These are phyloP conservation scores for Allium cepa DNA, from an alignment of 106 monocot species.

Conservation along the genomic window DNA sequence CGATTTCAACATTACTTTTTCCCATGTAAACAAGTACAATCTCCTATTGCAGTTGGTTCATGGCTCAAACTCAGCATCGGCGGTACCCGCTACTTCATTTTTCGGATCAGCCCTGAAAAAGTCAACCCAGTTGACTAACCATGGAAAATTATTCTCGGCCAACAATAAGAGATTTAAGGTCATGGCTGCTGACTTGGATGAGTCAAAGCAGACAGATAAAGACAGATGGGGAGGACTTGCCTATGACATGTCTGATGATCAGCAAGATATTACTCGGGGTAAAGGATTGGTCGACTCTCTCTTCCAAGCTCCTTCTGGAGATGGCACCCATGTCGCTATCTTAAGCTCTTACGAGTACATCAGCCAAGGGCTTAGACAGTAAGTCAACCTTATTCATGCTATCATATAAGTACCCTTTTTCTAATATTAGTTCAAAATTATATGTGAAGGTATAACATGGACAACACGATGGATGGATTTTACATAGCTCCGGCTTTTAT, in stretches of 20 bases:
- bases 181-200: slow-evolving; percentile 58
- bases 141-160: slow-evolving; percentile 33
- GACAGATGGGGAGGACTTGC: slow-evolving; percentile 74
- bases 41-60: slow-evolving; percentile 27
- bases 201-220: slow-evolving; percentile 60
- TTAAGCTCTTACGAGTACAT: slow-evolving; percentile 83
- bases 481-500: slow-evolving; percentile 89
- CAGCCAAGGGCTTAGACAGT: slow-evolving; percentile 84
- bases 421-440: background rate
- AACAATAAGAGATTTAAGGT: slow-evolving; percentile 35
- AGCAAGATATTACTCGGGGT: slow-evolving; percentile 92
- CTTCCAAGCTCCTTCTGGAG: slow-evolving; percentile 88
- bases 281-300: slow-evolving; percentile 75
- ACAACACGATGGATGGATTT: slow-evolving; percentile 75
- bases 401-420: background rate
- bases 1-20: background rate
- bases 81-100: slow-evolving; percentile 46
- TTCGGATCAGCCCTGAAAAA: slow-evolving; percentile 68
- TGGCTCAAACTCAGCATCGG: slow-evolving; percentile 25
- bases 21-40: background rate
- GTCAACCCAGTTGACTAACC: slow-evolving; percentile 22
- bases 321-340: slow-evolving; percentile 75
- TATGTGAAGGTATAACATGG: slow-evolving; percentile 40
- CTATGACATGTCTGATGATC: slow-evolving; percentile 75
- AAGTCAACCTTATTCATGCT: slow-evolving; percentile 13